Base-by-base conservation (phyloP, 1,139 yeast genomes). In the Pichia kudriavzevii region DNA sequence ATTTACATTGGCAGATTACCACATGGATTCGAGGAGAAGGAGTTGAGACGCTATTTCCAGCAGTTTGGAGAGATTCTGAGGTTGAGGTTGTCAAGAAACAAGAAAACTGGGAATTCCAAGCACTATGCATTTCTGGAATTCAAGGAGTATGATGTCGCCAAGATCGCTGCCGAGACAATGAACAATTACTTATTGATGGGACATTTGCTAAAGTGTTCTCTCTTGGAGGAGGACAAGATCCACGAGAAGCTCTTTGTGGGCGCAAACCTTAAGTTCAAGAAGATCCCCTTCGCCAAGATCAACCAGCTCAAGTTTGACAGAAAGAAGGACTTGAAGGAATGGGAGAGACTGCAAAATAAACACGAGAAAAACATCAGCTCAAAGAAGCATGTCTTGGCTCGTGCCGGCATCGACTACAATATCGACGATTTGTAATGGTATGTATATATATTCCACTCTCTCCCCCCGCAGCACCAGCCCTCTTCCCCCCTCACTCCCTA, bases 81-180 rank as follows among this genome's bases (percentile, higher is more conserved):
- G 48, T 68, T 87, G 39, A 75, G 91, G 48, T 62, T 91, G 41
- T 83, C 95, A 28, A 75, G 97, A 56, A 88, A 84, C 66, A 87
- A 82, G 58, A 82, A 79, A 58, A 79, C 94, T 4, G 98, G 98
- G 31, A 76, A 79, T 43, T 79, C 95, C 15, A 88, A 87, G 63
- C 97, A 88, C 60, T 93, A 79, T 59, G 98, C 88, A 10, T 91
- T 84, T 58, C 65, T 91, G 36, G 96, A 88, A 61, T 91, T 91
- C 53, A 74, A 70, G 33, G 69, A 75, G 41, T 56, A 61, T 26
- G 83, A 77, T 32, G 94, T 83, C 41, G 97, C 97, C 34, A 71
- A 75, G 47, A 69, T 87, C 42, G 98, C 95, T 2, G 82, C 82
- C 43, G 97, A 91, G 49, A 78, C 97, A 34, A 91, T 91, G 98